Base-by-base conservation (phyloP, 805 yeast genomes). In the Isabelozyma pseudorhagii region DNA sequence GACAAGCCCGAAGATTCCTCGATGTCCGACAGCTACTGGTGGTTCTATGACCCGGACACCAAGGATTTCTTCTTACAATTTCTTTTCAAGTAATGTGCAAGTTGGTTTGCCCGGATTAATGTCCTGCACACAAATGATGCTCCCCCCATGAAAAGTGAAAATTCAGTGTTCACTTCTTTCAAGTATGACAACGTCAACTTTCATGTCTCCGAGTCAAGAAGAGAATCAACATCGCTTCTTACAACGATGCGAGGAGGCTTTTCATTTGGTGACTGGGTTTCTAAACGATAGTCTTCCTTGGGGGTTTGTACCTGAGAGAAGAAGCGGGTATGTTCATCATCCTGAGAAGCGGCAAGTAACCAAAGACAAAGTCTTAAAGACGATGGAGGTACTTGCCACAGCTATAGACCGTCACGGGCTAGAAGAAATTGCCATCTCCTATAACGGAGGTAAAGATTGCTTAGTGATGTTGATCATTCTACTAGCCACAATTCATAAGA, bases 381-480 rank as follows among this genome's bases (percentile, higher is more conserved):
- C 67, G 31, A 57, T 71, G 54, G 60, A 57, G 27, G 64, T 63
- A 43, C 57, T 71, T 44, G 65, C 58, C 8, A 29, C 46, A 2
- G 60, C 71, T 2, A 64, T 71, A 13, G 68, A 64, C 27, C 48
- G 57, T 18, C 70, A 67, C 47, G 68, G 68, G 8, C 56, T 73
- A n/a, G 61, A 64, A 14, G 84, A 86, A 50, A 68, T 88, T 3
- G 86, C 97, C 0, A 75, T 94, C 11, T 87, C 96, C 2, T 94
- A 87, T 66, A 94, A 94, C 63, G 99, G 99, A 9, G 99, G 99
- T 1, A 94, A 94, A 62, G 99, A 94, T 69, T 94, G 98, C 60
- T 80, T 92, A 44, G 97, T 92, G 31, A 83, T 93, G 86, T 76
- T 94, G 48, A 72, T 90, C 13, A 61, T 94, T 5, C 82, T 89